A percentile compares a stretch with the other conserved stretches of the same genome.
Evolutionary conservation across 2,329 filamentous ascomycete species (phyloP).

Genomic region (Penicillium sp.): DNA sequence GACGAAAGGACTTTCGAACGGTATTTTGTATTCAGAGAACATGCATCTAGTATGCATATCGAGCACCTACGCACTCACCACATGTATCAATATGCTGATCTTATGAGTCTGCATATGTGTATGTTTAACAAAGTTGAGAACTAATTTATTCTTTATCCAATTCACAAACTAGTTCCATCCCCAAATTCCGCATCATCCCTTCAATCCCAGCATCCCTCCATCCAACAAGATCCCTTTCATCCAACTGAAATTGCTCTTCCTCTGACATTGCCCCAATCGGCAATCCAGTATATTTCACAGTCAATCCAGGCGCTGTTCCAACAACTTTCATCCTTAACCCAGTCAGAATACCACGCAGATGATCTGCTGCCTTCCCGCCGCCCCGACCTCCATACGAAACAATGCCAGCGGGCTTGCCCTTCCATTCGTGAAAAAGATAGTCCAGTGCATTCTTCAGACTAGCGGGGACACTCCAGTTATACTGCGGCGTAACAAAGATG

Average conservation of each 20-base stretch:
- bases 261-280: slow-evolving; percentile 23
- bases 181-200: slow-evolving; percentile 27
- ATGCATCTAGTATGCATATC: neutral
- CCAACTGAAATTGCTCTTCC: slow-evolving; percentile 22
- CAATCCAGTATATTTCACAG: slow-evolving; percentile 29
- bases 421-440: slow-evolving; percentile 60
- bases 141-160: slow-evolving; percentile 17
- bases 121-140: neutral
- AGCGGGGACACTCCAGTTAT: slow-evolving; percentile 57
- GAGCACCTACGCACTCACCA: neutral
- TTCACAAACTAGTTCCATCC: slow-evolving; percentile 28
- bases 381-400: slow-evolving; percentile 55
- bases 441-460: slow-evolving; percentile 63
- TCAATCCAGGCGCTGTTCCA: slow-evolving; percentile 29
- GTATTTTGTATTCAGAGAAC: neutral
- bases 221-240: slow-evolving; percentile 22
- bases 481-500: slow-evolving; percentile 48
- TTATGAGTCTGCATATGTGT: neutral
- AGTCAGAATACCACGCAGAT: slow-evolving; percentile 36
- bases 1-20: neutral
- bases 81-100: neutral
- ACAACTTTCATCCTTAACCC: slow-evolving; percentile 39
- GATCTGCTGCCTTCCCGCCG: slow-evolving; percentile 38
- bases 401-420: slow-evolving; percentile 54
- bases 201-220: slow-evolving; percentile 23